Percentiles rank a stretch among this genome's conserved stretches.
Evolutionary conservation across 2,329 filamentous ascomycete species (phyloP).

Genomic region (Colletotrichum lini): DNA sequence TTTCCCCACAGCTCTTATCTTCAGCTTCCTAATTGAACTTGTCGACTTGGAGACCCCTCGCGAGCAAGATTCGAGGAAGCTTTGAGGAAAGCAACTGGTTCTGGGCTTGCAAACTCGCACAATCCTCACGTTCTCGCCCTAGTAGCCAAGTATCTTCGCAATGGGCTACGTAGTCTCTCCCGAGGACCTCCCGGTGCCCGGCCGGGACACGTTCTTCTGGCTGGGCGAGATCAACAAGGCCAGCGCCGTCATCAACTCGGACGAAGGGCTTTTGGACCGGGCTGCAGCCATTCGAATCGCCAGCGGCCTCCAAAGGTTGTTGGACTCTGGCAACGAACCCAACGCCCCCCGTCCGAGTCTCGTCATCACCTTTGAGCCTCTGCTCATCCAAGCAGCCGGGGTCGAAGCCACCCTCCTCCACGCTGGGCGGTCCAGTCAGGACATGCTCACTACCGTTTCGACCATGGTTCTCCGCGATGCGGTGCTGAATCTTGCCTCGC

Average conservation of each 20-base stretch:
- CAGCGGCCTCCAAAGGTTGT: constrained; percentile 20
- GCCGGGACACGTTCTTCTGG: constrained; percentile 37
- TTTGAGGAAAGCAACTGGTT: background rate
- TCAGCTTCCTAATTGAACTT: background rate
- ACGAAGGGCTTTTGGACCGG: constrained; percentile 28
- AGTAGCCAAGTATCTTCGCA: too few relatives aligned
- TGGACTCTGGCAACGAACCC: constrained; percentile 25
- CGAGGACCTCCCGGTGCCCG: constrained; percentile 27
- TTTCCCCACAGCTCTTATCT: constrained; percentile 33
- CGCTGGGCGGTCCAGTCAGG: constrained; percentile 38
- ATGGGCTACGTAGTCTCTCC: constrained; percentile 22
- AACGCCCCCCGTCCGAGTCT: constrained; percentile 26
- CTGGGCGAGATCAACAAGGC: constrained; percentile 39
- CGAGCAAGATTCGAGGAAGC: background rate
- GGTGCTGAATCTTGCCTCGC: constrained; percentile 19
- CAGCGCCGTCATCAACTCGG: constrained; percentile 37
- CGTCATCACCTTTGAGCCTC: constrained; percentile 39
- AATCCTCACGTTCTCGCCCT: too few relatives aligned
- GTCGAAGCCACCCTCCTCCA: constrained; percentile 36
- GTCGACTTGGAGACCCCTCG: background rate
- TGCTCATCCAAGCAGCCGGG: constrained; percentile 29
- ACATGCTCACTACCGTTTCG: constrained; percentile 34
- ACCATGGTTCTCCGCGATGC: constrained; percentile 30
- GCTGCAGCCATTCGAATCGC: constrained; percentile 12
- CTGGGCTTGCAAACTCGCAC: too few relatives aligned